Percentiles rank a stretch among this genome's conserved stretches.
Conservation (phyloP, 768 basidiomycete species). For the Lyophyllum decastes region DNA sequence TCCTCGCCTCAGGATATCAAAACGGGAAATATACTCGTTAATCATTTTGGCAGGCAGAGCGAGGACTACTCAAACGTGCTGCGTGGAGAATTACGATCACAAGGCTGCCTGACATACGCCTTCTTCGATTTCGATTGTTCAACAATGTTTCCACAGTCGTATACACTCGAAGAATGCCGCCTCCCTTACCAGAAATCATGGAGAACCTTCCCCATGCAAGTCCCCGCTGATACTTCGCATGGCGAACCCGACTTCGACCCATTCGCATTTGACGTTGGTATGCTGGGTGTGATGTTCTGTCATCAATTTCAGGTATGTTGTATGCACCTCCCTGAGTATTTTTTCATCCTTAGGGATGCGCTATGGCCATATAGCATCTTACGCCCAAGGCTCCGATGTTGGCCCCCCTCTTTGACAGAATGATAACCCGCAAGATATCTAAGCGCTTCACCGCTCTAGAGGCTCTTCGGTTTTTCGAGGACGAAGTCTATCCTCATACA, state of each 20-base stretch:
- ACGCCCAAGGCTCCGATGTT: constrained; percentile 22
- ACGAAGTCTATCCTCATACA: constrained; percentile 6
- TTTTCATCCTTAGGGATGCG: not conserved
- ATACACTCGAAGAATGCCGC: constrained; percentile 9
- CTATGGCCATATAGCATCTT: constrained; percentile 13
- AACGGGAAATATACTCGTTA: constrained; percentile 19
- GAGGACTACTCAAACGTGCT: not conserved
- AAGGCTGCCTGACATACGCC: constrained; percentile 17
- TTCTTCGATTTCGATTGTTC: constrained; percentile 25
- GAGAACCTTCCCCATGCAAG: not conserved
- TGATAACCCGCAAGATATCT: constrained; percentile 23
- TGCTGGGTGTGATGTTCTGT: constrained; percentile 16
- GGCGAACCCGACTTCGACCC: constrained; percentile 28
- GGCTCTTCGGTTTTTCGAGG: constrained; percentile 26
- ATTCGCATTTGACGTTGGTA: constrained; percentile 25
- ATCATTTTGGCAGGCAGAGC: constrained; percentile 8
- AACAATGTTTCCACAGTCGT: constrained; percentile 16
- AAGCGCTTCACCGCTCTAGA: constrained; percentile 25
- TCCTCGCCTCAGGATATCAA: constrained; percentile 11
- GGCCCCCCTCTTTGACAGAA: constrained; percentile 27
- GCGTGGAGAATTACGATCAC: constrained; percentile 4
- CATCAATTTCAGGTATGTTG: constrained; percentile 8
- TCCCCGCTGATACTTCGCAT: constrained; percentile 16
- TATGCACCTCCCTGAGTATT: not conserved
- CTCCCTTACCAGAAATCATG: constrained; percentile 7